Evolutionary conservation across 345 rosid species (phyloP), one percentile per base, ranked within the genome.

Genomic region (Eucalyptus coolabah): DNA sequence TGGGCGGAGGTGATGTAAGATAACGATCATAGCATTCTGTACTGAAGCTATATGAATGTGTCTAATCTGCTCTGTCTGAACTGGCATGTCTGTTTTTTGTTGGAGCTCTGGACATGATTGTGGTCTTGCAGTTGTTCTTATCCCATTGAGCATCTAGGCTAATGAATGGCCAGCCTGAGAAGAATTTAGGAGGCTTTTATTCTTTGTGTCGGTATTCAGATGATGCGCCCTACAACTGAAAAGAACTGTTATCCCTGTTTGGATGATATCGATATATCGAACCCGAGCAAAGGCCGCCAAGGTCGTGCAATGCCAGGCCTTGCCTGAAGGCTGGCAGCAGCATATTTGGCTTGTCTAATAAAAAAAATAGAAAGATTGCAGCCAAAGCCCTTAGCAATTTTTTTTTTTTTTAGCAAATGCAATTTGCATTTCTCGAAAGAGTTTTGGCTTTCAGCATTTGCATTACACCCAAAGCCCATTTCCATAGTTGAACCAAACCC

Each of bases 221-320:
- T 30, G 72, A 63, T 30, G 34, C 34, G 32, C 69, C 18, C 9
- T 63, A 14, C 69, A 63, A 63, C 34, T 63, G 34, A 30, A 63
- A 30, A 30, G 34, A 63, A 63, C 72, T 63, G 72, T 63, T 28
- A 63, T 63, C 19, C 3, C 72, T 7, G 72, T 30, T 63, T 2
- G n/a, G 72, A 63, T 30, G 2, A 30, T 30, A 4, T 63, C 5
- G 3, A 6, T 63, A n/a, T 30, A 3, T 63, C 18, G 0, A 53
- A 4, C 24, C 56, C 5, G 1, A 8, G 56, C 10, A 0, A 53
- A 1, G 10, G 56, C 56, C 10, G 2, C 24, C 56, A 19, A 19
- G 56, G 50, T 47, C 5, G 0, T 47, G 50, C 50, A 47, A 47
- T 0, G 0, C 5, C 50, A 47, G 56, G 56, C 56, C 56, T 53